A percentile compares a stretch with the other conserved stretches of the same genome.
phyloP scores from a whole-genome alignment of 768 basidiomycete genomes.

The Leucosporidium yakuticum region DNA sequence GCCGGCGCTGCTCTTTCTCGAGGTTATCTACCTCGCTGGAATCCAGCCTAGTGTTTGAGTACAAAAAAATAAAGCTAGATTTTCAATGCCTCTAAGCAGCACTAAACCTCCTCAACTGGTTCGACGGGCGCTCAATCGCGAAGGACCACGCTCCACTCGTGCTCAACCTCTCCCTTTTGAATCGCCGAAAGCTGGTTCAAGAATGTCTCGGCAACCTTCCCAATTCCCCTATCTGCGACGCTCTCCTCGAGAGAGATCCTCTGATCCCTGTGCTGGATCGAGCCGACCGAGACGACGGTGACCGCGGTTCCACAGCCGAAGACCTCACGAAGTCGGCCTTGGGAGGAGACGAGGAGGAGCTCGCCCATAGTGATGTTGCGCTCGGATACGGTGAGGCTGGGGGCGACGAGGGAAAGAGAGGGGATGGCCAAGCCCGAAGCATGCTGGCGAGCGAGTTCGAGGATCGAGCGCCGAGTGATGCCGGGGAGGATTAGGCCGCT shows the following conservation, averaged over 20 bases:
- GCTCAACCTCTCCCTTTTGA: conserved; percentile 40
- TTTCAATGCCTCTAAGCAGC: too few species aligned
- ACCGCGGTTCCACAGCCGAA: conserved; percentile 77
- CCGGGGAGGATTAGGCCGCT: conserved; percentile 86
- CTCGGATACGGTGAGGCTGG: conserved; percentile 52
- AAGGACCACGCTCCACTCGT: conserved; percentile 18
- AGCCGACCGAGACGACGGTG: conserved; percentile 64
- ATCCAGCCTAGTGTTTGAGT: too few species aligned
- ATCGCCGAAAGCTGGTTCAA: conserved; percentile 61
- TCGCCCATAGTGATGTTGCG: conserved; percentile 55
- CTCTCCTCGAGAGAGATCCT: conserved; percentile 51
- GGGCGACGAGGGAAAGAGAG: conserved; percentile 47
- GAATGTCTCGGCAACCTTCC: conserved; percentile 8
- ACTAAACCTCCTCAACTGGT: too few species aligned
- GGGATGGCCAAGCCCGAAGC: conserved; percentile 41
- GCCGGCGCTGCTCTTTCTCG: too few species aligned
- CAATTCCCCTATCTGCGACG: conserved; percentile 14
- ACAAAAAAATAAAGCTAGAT: too few species aligned
- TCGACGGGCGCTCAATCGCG: too few species aligned
- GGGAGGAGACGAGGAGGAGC: conserved; percentile 48
- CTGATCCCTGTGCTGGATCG: conserved; percentile 61
- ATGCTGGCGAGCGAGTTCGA: conserved; percentile 64
- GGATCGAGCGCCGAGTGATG: conserved; percentile 73
- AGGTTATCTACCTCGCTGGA: too few species aligned
- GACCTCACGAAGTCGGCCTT: conserved; percentile 66